Conservation (phyloP, 805 yeast genomes). For the Blastobotrys peoriensis region DNA sequence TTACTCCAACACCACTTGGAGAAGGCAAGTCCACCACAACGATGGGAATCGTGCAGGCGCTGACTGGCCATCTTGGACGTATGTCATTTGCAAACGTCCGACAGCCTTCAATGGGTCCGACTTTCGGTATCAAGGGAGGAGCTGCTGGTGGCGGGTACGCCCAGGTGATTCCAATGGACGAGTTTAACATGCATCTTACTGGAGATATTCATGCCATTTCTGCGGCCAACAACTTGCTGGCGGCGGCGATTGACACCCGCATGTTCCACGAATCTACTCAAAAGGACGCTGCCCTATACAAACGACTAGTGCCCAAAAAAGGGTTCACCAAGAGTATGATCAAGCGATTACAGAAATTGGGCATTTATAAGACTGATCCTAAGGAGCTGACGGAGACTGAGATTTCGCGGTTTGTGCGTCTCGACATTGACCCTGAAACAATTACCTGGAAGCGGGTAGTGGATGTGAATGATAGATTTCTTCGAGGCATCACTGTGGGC, state of each 20-base stretch:
- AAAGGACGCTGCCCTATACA: constrained; percentile 72
- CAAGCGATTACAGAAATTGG: constrained; percentile 69
- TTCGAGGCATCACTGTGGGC: constrained; percentile 85
- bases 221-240: constrained; percentile 86
- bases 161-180: constrained; percentile 98
- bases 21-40: constrained; percentile 98
- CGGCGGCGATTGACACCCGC: constrained; percentile 96
- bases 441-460: constrained; percentile 91
- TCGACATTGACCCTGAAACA: constrained; percentile 83
- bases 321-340: constrained; percentile 83
- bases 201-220: constrained; percentile 97
- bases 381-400: constrained; percentile 75
- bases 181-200: constrained; percentile 93
- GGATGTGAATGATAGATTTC: constrained; percentile 87
- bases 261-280: constrained; percentile 92
- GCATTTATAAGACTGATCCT: constrained; percentile 76
- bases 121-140: constrained; percentile 98
- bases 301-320: constrained; percentile 82
- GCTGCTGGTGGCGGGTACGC: constrained; percentile 99
- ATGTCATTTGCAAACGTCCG: constrained; percentile 91
- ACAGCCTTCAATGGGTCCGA: constrained; percentile 98
- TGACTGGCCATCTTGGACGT: constrained; percentile 81
- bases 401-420: constrained; percentile 64
- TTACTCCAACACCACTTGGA: constrained; percentile 96
- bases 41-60: constrained; percentile 92